phyloP scores from a whole-genome alignment of 805 yeast genomes.

The Starmerella asiatica region DNA sequence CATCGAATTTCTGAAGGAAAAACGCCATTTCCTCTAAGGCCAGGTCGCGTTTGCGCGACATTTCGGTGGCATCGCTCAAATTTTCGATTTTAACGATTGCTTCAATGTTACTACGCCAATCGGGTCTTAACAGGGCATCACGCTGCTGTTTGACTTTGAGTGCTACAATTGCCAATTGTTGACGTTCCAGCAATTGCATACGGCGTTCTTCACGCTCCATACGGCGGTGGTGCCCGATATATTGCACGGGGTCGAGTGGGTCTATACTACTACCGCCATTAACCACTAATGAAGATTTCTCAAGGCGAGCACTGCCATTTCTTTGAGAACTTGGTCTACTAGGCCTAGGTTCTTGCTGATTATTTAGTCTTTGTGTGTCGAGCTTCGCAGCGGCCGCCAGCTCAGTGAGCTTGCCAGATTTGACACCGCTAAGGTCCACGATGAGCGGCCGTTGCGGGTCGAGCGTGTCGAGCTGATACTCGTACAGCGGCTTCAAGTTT shows the following conservation, averaged over 20 bases:
- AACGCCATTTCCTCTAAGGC: slow-evolving; percentile 38
- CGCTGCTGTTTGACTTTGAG: slow-evolving; percentile 34
- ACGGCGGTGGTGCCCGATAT: slow-evolving; percentile 39
- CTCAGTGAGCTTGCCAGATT: slow-evolving; percentile 2
- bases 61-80: slow-evolving; percentile 36
- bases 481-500: slow-evolving; percentile 17
- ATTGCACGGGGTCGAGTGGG: slow-evolving; percentile 33
- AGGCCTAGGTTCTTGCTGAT: background rate
- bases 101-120: slow-evolving; percentile 37
- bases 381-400: slow-evolving; percentile 1
- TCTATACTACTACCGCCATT: slow-evolving; percentile 22
- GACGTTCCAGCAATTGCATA: slow-evolving; percentile 43
- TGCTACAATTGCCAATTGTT: slow-evolving; percentile 41
- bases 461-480: slow-evolving; percentile 16
- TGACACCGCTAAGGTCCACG: slow-evolving; percentile 6
- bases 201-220: slow-evolving; percentile 54
- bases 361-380: background rate
- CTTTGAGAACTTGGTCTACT: no score
- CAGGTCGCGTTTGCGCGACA: slow-evolving; percentile 37
- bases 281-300: background rate
- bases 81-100: slow-evolving; percentile 40
- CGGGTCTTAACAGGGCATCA: slow-evolving; percentile 34
- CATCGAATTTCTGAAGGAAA: slow-evolving; percentile 23
- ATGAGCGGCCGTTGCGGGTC: slow-evolving; percentile 8
- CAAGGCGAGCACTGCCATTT: background rate